Conservation (phyloP, 1,284 basidiomycete species). For the Caloboletus firmus region DNA sequence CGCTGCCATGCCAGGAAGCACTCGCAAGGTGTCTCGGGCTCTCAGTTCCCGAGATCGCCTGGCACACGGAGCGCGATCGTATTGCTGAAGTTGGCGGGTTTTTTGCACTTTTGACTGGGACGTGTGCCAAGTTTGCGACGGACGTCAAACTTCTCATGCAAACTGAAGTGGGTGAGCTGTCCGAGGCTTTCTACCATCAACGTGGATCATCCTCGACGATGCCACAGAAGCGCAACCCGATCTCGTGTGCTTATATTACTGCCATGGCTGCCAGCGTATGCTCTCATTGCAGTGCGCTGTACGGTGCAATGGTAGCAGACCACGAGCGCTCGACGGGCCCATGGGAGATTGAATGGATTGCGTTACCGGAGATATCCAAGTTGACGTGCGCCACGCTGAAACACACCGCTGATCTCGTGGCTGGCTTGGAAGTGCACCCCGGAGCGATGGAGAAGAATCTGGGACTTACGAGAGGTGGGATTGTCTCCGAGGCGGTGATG, state of each 20-base stretch:
- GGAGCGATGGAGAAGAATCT: conserved; percentile 43
- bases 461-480: conserved; percentile 37
- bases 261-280: conserved; percentile 42
- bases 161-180: conserved; percentile 45
- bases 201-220: conserved; percentile 48
- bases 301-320: conserved; percentile 48
- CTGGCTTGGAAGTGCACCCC: conserved; percentile 41
- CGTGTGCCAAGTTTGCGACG: conserved; percentile 45
- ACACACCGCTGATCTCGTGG: conserved; percentile 37
- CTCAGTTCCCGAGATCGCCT: conserved; percentile 42
- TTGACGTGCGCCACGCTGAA: conserved; percentile 41
- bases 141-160: conserved; percentile 48
- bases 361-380: conserved; percentile 43
- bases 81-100: conserved; percentile 44
- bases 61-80: conserved; percentile 47
- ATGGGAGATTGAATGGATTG: conserved; percentile 50
- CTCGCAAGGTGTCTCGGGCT: conserved; percentile 38
- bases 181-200: conserved; percentile 42
- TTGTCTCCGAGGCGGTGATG: conserved; percentile 48
- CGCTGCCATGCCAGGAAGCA: conserved; percentile 38
- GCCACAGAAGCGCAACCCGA: conserved; percentile 48
- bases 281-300: conserved; percentile 38
- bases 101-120: conserved; percentile 42
- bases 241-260: conserved; percentile 43
- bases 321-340: conserved; percentile 49